Base-by-base conservation (phyloP, 1,139 yeast species). In the Debaryomycetaceae sp. region DNA sequence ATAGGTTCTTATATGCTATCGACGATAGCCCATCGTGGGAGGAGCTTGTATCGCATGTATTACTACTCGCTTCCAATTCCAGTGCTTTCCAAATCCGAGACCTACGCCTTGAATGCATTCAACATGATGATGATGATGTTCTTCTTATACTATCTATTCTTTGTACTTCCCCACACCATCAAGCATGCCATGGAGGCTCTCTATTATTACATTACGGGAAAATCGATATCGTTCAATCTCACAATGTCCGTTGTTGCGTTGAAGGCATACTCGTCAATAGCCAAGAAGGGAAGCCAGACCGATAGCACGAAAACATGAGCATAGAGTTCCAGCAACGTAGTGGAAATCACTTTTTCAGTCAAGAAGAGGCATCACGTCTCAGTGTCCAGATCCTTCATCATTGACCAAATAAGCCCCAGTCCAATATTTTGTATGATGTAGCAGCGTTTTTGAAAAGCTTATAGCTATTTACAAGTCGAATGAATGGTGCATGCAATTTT, bases 381-480 rank as follows among this genome's bases (percentile, higher is more conserved):
- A 17, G 20, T 17, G 3, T 2, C 20, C 20, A 17, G 34, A 31
- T 11, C 13, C 13, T 3, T 31, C 69, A 8, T 22, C 14, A 38
- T 27, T 36, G 44, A 31, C 74, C 80, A 58, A 81, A 80, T 6
- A 78, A 53, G 1, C 63, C 54, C 69, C 77, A 69, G 55, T 78
- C 74, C 4, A 65, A 60, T 5, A 80, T 62, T 36, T 59, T 58
- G 27, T 76, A 59, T 3, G 62, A 53, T 6, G 50, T 42, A 3
- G 74, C 48, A 42, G 68, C 62, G 11, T 52, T 50, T 40, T 51
- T 45, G 7, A 77, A 60, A 3, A 66, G 55, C 1, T 40, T 41
- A 34, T 42, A 63, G 58, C 41, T 40, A 27, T 43, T 37, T 27
- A 17, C 24, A 33, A 39, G 22, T 11, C 34, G 36, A 14, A 38